Evolutionary conservation across 2,329 filamentous ascomycete genomes (phyloP), one percentile per base, ranked within the genome.

Genomic region (Aureobasidium sp.): DNA sequence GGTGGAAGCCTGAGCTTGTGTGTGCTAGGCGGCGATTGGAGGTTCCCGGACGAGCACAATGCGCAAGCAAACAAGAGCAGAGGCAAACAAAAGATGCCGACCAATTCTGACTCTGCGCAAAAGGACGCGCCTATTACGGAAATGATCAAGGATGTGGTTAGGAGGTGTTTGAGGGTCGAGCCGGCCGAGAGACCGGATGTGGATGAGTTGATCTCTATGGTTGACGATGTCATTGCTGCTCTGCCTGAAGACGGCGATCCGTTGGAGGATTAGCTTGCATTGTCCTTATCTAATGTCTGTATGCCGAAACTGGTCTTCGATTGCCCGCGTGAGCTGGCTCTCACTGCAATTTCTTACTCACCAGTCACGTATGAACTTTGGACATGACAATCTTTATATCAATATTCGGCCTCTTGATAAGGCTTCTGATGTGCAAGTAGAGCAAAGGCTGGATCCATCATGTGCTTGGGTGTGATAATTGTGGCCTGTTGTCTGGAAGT

Each of bases 1-100:
- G 94, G 94, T 66, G 94, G 94, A 48, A 94, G 89, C 67, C 78
- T 99, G 66, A 95, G 89, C 68, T 89, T 97, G 68, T 97, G 93
- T 73, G 90, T 97, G 20, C 79, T 96, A 17, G 90, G 91, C 64
- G 94, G 93, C 42, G 93, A 97, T 76, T 99, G 94, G 93, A 83
- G 91, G 57, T 99, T 97, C 75, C 94, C 94, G 0, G 92, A 96
- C 68, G 92, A 97, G 72, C 87, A 87, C 0, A 83, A 84, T 4
- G 81, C 81, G 47, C 84, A 83, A 60, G 79, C 73, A 7, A 56
- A 51, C 27, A 66, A 66, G 63, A 77, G 76, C 68, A 78, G 77
- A 53, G 79, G 84, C 48, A 84, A 86, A 72, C 79, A 81, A 67
- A 82, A 81, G 66, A 74, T 72, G 12, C 57, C 57, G 2, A 41